Base-by-base conservation (phyloP, 495 filamentous ascomycete species). In the Hypoxylon fuscum region DNA sequence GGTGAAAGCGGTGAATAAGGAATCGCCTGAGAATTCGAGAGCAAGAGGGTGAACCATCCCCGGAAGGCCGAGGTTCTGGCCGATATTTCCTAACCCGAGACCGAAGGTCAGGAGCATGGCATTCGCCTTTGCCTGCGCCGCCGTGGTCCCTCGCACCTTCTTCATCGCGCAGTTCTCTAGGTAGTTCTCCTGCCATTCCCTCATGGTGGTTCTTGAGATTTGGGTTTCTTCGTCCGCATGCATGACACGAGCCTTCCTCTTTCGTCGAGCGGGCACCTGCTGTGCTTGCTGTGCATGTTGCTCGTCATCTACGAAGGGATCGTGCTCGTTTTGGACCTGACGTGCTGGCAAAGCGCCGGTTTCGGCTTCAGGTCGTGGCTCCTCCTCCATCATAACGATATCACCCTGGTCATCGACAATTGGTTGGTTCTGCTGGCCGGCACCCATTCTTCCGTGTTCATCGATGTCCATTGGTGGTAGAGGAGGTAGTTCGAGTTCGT, bases 151-250 rank as follows among this genome's bases (percentile, higher is more conserved):
- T n/a, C 49, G 56, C 43, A 41, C 51, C 37, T 59, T 46, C 31
- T 57, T 42, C 4, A 74, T 70, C 20, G 72, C 76, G 27, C 66
- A 69, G 41, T 84, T 84, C 1, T 66, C 48, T 29, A 84, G 43
- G 50, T 92, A 93, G 23, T 86, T 72, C 0, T 78, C 65, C 50
- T 83, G 82, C 85, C 87, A 88, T n/a, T 75, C 60, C 8, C 77
- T 81, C 12, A 91, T 68, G 10, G 83, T 81, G 8, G 69, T 66
- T 54, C 84, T 85, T 43, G 81, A 79, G 18, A 92, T 64, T 21
- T 83, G 72, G 1, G 75, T 80, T 15, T 68, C 68, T 8, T 68
- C 59, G 55, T 85, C 86, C 1, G 72, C 66, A 17, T 57, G 54
- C 27, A 74, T 7, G 43, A 70, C 9, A 53, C 63, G 32, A 22